Evolutionary conservation across 176 grass and related monocot species (phyloP).

Genomic region (Puccinellia tenuiflora): DNA sequence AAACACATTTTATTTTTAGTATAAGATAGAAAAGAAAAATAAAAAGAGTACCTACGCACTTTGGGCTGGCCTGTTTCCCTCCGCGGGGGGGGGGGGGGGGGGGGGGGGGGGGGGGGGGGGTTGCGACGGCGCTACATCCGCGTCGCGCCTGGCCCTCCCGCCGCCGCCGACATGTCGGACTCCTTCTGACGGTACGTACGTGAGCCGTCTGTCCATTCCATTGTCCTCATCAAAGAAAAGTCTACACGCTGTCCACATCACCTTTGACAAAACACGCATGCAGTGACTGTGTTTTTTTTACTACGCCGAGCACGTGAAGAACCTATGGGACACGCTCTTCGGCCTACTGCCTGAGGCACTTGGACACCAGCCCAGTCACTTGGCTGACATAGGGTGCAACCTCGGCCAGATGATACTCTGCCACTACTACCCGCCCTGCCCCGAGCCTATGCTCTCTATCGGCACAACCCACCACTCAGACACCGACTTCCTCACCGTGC

Average conservation of each 20-base stretch:
- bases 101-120: too few species aligned
- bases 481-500: not conserved
- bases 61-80: too few species aligned
- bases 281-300: conserved; percentile 35
- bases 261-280: not conserved
- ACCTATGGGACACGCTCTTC: conserved; percentile 23
- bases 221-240: too few species aligned
- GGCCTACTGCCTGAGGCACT: conserved; percentile 47
- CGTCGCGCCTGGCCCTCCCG: not conserved
- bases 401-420: conserved; percentile 33
- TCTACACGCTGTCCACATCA: too few species aligned
- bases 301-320: conserved; percentile 27
- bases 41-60: too few species aligned
- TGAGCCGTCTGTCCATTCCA: not conserved
- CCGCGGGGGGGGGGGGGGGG: too few species aligned
- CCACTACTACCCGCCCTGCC: conserved; percentile 69
- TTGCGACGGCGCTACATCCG: too few species aligned
- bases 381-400: conserved; percentile 43
- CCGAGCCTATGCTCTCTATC: not conserved
- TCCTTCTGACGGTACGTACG: not conserved
- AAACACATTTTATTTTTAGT: too few species aligned
- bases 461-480: not conserved
- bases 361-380: conserved; percentile 24
- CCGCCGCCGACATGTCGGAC: not conserved
- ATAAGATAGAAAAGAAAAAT: too few species aligned